Evolutionary conservation across 2,329 filamentous ascomycete genomes (phyloP).

Genomic region (Magnaporthiopsis incrustans): DNA sequence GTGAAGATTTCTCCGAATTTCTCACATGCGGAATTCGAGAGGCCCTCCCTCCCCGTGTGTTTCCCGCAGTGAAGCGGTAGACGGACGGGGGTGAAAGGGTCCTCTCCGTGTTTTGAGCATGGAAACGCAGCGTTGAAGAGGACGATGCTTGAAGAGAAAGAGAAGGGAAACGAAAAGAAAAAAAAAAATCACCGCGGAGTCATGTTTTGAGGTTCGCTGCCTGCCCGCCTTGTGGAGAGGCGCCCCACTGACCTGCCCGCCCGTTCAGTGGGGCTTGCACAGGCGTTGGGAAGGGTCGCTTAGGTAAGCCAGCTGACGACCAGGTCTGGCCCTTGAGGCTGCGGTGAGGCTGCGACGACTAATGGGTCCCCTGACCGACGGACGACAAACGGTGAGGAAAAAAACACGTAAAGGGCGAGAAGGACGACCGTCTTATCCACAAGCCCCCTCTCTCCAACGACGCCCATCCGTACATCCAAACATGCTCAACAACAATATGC

Average conservation of each 20-base stretch:
- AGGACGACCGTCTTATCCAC: not conserved
- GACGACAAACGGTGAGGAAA: not conserved
- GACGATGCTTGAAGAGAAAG: constrained; percentile 47
- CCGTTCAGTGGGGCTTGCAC: not conserved
- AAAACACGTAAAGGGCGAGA: not conserved
- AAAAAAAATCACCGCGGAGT: not conserved
- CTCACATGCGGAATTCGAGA: constrained; percentile 60
- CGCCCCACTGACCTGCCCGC: not conserved
- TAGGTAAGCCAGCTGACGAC: not conserved
- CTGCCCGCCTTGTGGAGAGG: no score
- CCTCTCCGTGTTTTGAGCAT: constrained; percentile 65
- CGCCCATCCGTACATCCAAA: not conserved
- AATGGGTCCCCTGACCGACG: not conserved
- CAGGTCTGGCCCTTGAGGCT: not conserved
- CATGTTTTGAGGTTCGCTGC: not conserved
- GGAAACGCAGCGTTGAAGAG: constrained; percentile 83
- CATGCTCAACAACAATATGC: not conserved
- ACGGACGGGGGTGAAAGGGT: constrained; percentile 14
- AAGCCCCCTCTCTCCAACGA: not conserved
- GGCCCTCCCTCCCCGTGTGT: constrained; percentile 14
- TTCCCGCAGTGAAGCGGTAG: constrained; percentile 9
- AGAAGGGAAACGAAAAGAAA: constrained; percentile 6
- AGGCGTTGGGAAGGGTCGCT: not conserved
- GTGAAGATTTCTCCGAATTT: constrained; percentile 34
- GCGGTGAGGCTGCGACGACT: not conserved